A percentile compares a stretch with the other conserved stretches of the same genome.
phyloP scores from a whole-genome alignment of 441 rosid species.

The Raphanus hybrid region DNA sequence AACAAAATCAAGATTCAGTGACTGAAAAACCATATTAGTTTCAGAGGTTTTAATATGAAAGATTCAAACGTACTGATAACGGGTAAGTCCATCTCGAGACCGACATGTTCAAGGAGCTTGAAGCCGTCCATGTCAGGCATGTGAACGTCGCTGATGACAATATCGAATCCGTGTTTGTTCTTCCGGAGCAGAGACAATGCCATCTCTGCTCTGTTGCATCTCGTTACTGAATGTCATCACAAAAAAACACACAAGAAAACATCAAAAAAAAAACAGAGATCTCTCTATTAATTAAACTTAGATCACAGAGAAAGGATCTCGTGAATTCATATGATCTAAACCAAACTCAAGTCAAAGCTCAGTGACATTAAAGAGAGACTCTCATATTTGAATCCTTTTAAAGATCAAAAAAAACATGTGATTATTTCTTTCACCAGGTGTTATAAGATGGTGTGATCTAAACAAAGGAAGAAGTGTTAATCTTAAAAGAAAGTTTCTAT shows the following conservation, averaged over 20 bases:
- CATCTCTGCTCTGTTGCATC: constrained; percentile 77
- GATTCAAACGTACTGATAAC: constrained; percentile 73
- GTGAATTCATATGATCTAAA: too few relatives aligned
- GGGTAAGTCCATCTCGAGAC: constrained; percentile 93
- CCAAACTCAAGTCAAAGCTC: too few relatives aligned
- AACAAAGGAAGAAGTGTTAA: constrained; percentile 21
- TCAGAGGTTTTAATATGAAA: neutral
- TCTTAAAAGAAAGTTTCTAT: constrained; percentile 32
- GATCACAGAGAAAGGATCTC: too few relatives aligned
- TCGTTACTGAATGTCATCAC: constrained; percentile 39
- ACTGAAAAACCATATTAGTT: neutral
- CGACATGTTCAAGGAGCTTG: constrained; percentile 78
- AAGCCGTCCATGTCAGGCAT: constrained; percentile 99
- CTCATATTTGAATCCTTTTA: too few relatives aligned
- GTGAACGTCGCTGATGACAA: constrained; percentile 93
- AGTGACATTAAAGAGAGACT: too few relatives aligned
- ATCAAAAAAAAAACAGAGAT: neutral
- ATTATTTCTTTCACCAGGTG: too few relatives aligned
- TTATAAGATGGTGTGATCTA: neutral
- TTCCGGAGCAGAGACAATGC: constrained; percentile 72
- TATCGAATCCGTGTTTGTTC: constrained; percentile 77
- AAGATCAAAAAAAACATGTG: too few relatives aligned
- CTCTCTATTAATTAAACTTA: too few relatives aligned
- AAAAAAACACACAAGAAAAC: neutral
- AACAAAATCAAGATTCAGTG: neutral